Base-by-base conservation (phyloP, 1,284 basidiomycete species). In the Cryptococcus floricola region DNA sequence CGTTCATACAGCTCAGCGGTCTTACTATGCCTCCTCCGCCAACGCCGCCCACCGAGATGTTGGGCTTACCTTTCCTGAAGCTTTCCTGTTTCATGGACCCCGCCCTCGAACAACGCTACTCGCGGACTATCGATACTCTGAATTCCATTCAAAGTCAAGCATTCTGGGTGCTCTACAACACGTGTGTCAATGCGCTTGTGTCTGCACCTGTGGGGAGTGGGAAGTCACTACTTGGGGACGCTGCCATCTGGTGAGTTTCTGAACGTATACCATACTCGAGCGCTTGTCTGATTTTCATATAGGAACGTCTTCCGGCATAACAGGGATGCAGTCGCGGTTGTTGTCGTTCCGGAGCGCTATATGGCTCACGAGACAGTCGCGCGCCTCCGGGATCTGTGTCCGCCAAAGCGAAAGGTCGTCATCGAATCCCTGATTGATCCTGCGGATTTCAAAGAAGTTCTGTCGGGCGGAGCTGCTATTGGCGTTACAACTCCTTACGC, bases 61-160 rank as follows among this genome's bases (percentile, higher is more conserved):
- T 97, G 39, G 85, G 94, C 60, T 81, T 98, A 2, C 92, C 95
- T 0, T 88, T 91, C 69, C 81, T 98, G 9, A 74, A 83, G 19
- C 75, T 84, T 31, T 80, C 81, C 9, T 80, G 80, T 9, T 68
- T 89, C 19, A 80, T 79, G 42, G 79, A 84, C 64, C 74, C 79
- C 2, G 64, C 71, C 3, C 71, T 88, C 5, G 79, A 82, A 62
- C 73, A 80, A 16, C 66, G 80, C 1, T 81, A 85, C 58, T 74
- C 77, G 25, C 69, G 71, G 2, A 81, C 78, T 45, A 66, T 81
- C 39, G 79, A 78, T 31, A 82, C 83, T 41, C 82, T 96, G 71
- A 97, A 95, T 68, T 84, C 86, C 1, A 84, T 98, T 4, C 95
- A 98, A 72, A 91, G 89, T 1, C 96, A 98, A 67, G 80, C 83